These are phyloP conservation scores for Pisolithus orientalis DNA, from an alignment of 768 basidiomycete genomes.

Conservation along the genomic window DNA sequence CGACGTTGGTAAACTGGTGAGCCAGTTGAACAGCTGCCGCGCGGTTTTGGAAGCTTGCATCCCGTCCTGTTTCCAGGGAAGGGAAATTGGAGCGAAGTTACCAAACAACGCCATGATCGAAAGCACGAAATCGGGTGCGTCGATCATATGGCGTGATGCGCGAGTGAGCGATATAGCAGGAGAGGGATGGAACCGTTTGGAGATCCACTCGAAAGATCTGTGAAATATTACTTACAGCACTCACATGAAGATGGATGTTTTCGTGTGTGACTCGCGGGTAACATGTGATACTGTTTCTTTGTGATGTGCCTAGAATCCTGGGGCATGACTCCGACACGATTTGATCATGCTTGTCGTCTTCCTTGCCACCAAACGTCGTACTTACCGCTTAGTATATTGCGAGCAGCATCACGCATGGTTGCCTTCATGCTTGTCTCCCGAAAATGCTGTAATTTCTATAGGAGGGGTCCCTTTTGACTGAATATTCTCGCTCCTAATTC, in stretches of 20 bases:
- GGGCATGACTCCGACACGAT: background rate
- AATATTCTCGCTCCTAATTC: too few species aligned
- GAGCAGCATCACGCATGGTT: too few species aligned
- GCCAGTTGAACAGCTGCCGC: constrained; percentile 15
- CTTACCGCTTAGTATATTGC: background rate
- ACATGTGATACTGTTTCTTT: background rate
- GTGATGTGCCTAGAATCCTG: background rate
- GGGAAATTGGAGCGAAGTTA: constrained; percentile 46
- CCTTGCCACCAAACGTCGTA: background rate
- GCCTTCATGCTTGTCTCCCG: too few species aligned
- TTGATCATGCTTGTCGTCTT: background rate
- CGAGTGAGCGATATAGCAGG: constrained; percentile 43
- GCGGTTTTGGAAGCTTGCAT: constrained; percentile 60
- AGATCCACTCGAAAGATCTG: constrained; percentile 43
- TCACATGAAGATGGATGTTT: constrained; percentile 41
- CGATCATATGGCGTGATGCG: constrained; percentile 54
- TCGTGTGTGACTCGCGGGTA: background rate
- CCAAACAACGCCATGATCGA: constrained; percentile 33
- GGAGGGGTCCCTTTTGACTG: too few species aligned
- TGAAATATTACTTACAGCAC: constrained; percentile 38
- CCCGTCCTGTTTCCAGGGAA: constrained; percentile 45
- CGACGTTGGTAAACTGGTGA: constrained; percentile 1
- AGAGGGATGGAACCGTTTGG: constrained; percentile 48
- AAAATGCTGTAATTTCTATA: too few species aligned
- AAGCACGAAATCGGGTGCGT: constrained; percentile 34